A percentile compares a stretch with the other conserved stretches of the same genome.
These are phyloP conservation scores for Ephemerocybe angulata DNA, from an alignment of 768 basidiomycete species.

Conservation along the genomic window DNA sequence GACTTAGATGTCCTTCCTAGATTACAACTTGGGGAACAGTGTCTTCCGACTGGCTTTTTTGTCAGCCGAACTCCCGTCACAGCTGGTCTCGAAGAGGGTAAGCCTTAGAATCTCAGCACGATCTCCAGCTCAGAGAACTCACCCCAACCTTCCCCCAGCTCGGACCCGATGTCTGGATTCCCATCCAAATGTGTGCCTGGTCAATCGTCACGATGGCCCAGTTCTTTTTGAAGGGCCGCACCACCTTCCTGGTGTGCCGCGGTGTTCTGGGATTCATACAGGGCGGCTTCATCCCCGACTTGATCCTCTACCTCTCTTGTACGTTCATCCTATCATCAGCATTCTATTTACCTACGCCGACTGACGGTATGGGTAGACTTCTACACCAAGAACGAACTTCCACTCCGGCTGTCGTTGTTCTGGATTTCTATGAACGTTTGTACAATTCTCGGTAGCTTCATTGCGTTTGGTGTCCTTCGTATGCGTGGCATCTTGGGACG, in stretches of 20 bases:
- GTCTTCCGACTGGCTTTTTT: slow-evolving; percentile 51
- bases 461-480: slow-evolving; percentile 59
- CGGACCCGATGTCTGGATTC: slow-evolving; percentile 65
- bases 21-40: slow-evolving; percentile 56
- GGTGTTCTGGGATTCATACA: slow-evolving; percentile 43
- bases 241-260: slow-evolving; percentile 46
- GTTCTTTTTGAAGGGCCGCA: slow-evolving; percentile 53
- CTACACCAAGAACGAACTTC: slow-evolving; percentile 58
- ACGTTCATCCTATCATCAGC: slow-evolving; percentile 13
- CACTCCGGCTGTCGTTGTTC: slow-evolving; percentile 52
- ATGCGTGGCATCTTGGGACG: slow-evolving; percentile 52
- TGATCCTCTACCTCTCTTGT: slow-evolving; percentile 63
- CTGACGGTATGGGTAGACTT: slow-evolving; percentile 36
- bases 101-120: not conserved
- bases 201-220: slow-evolving; percentile 49
- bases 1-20: slow-evolving; percentile 20
- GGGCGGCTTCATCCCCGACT: slow-evolving; percentile 51
- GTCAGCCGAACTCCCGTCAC: slow-evolving; percentile 60
- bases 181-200: slow-evolving; percentile 55
- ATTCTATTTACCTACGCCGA: not conserved
- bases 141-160: slow-evolving; percentile 26
- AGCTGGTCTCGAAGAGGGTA: slow-evolving; percentile 49
- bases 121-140: not conserved
- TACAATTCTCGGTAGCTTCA: slow-evolving; percentile 47
- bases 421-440: slow-evolving; percentile 49